phyloP scores from a whole-genome alignment of 768 basidiomycete genomes.

The Rhodotorula graminis region DNA sequence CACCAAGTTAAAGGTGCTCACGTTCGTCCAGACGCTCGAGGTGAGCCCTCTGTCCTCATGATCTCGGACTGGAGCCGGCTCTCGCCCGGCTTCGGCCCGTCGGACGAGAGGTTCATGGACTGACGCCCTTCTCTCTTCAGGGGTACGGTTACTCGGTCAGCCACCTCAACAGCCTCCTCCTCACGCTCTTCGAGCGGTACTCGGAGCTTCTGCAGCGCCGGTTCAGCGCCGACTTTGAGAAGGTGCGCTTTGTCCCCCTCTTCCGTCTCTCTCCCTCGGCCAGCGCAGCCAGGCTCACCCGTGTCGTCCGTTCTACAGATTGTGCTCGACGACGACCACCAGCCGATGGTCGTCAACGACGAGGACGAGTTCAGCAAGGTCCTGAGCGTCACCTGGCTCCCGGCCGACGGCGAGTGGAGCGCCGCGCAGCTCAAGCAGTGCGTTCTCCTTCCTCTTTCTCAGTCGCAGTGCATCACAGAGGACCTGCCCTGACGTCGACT shows the following conservation, averaged over 20 bases:
- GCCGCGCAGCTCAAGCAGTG: conserved; percentile 22
- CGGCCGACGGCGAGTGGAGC: conserved; percentile 54
- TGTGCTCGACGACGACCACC: conserved; percentile 72
- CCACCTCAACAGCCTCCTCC: conserved; percentile 74
- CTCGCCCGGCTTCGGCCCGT: no score
- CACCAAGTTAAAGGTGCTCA: conserved; percentile 75
- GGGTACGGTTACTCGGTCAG: conserved; percentile 78
- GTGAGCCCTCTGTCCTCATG: conserved; percentile 49
- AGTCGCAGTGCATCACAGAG: background rate
- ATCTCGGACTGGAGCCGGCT: no score
- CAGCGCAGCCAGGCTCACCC: background rate
- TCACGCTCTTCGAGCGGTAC: conserved; percentile 87
- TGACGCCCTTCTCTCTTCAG: conserved; percentile 49
- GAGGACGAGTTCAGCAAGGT: conserved; percentile 64
- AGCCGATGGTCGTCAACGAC: conserved; percentile 68
- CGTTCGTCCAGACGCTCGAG: conserved; percentile 88
- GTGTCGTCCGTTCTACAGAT: conserved; percentile 53
- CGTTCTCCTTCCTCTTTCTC: background rate
- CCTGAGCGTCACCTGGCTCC: conserved; percentile 78
- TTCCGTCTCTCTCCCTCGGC: background rate
- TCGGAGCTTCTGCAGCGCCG: conserved; percentile 72
- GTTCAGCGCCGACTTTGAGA: conserved; percentile 74
- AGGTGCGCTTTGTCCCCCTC: conserved; percentile 47
- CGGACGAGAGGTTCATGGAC: no score
- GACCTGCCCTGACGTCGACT: background rate